phyloP scores from a whole-genome alignment of 257 asterid species.

The Solanum chaucha region DNA sequence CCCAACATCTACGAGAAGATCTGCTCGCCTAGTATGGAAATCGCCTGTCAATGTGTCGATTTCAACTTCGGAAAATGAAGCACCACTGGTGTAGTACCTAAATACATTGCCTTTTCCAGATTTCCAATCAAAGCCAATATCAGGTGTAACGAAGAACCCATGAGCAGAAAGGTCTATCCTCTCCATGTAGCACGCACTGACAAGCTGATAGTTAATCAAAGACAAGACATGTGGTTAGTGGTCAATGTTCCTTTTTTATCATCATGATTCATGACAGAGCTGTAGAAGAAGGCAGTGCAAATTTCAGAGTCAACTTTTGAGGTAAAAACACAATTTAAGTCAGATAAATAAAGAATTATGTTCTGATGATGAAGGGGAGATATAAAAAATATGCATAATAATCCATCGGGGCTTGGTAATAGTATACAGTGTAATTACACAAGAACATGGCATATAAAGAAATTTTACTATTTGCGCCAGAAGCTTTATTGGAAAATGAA shows the following conservation, averaged over 20 bases:
- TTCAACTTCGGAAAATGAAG: conserved; percentile 91
- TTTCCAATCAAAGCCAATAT: conserved; percentile 74
- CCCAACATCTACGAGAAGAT: conserved; percentile 77
- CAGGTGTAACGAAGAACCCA: conserved; percentile 76
- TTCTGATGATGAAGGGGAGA: not conserved
- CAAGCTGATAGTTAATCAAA: conserved; percentile 47
- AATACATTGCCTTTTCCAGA: conserved; percentile 67
- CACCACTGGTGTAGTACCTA: conserved; percentile 81
- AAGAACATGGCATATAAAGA: not conserved
- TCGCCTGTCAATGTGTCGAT: conserved; percentile 86
- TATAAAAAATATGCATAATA: not conserved
- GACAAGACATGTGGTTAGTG: not conserved
- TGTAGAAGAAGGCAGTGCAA: not conserved
- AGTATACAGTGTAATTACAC: not conserved
- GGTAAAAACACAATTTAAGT: not conserved
- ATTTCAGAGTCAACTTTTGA: not conserved
- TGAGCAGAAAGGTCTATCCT: conserved; percentile 95
- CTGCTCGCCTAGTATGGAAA: conserved; percentile 82
- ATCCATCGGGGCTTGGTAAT: not conserved
- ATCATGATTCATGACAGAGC: not conserved
- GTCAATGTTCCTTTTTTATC: not conserved
- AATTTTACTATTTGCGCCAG: not conserved
- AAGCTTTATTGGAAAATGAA: not conserved
- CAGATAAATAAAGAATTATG: not conserved
- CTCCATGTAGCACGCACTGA: conserved; percentile 70